Base-by-base conservation (phyloP, 352 stramenopile genomes). In the Globisporangium apiculatum region DNA sequence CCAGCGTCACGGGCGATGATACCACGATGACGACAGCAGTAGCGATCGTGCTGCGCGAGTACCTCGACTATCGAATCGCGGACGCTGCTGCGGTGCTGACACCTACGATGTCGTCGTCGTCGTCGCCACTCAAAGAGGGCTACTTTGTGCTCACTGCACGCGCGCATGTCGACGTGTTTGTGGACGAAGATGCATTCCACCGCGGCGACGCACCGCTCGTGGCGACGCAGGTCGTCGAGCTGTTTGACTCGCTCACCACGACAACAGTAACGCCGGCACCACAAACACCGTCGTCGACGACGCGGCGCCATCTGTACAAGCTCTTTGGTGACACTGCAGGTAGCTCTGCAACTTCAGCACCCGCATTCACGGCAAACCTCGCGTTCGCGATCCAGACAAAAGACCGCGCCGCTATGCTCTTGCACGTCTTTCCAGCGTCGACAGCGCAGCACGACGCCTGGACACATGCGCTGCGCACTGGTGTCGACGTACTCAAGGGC, bases 171-270 rank as follows among this genome's bases (percentile, higher is more conserved):
- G 57, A 48, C 18, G 61, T 89, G 15, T 87, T 68, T 48, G 62
- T 60, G 0, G 70, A 82, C n/a, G 76, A 87, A 56, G 72, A 49
- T n/a, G 58, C 71, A 2, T 83, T 72, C 40, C 71, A 79, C 45
- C 59, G 54, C 14, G 57, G 53, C 35, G 57, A 73, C 11, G 1
- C 17, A 0, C 59, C 71, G 0, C 24, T 57, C 2, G 62, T 79
- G n/a, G 40, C 65, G 15, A 66, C 61, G 2, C 73, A 74, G 17
- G 69, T 65, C 1, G 17, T 73, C 0, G 75, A 86, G 7, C 53
- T 89, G 7, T 43, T 71, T 11, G 15, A 51, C 4, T 18, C 49
- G n/a, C 47, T n/a, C 4, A 1, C 11, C 18, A 5, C 37, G 38
- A 0, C 17, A 43, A 4, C 40, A 41, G 12, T 7, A 12, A 17